Evolutionary conservation across 2,329 filamentous ascomycete species (phyloP).

Genomic region (Geosmithia putterillii): DNA sequence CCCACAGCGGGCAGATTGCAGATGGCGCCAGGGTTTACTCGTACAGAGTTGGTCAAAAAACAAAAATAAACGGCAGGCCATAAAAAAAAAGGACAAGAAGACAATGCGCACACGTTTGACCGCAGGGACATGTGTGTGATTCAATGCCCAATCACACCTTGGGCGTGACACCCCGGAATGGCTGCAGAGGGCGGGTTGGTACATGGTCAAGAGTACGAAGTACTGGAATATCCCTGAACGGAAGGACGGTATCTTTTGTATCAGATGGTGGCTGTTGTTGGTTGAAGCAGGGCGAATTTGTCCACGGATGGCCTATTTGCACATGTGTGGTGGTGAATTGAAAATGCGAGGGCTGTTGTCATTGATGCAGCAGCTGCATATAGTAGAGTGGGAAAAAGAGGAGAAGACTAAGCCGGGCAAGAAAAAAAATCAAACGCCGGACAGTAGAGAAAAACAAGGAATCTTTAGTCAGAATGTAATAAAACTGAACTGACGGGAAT

Average conservation of each 20-base stretch:
- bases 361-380: background rate
- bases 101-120: too few relatives aligned
- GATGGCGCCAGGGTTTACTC: background rate
- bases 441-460: background rate
- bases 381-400: background rate
- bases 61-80: background rate
- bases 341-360: background rate
- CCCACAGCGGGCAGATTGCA: slow-evolving; percentile 15
- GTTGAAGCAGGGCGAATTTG: too few relatives aligned
- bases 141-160: slow-evolving; percentile 1
- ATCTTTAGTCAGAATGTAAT: background rate
- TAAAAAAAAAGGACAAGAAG: background rate
- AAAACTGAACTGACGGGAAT: background rate
- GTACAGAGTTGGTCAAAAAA: background rate
- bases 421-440: background rate
- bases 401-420: background rate
- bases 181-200: background rate
- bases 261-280: background rate
- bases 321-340: background rate
- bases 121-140: background rate
- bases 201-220: too few relatives aligned
- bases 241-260: background rate
- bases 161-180: background rate
- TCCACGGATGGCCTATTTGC: too few relatives aligned
- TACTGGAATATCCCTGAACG: background rate